Conservation (phyloP, 768 basidiomycete species). For the Pleurotus djamor region DNA sequence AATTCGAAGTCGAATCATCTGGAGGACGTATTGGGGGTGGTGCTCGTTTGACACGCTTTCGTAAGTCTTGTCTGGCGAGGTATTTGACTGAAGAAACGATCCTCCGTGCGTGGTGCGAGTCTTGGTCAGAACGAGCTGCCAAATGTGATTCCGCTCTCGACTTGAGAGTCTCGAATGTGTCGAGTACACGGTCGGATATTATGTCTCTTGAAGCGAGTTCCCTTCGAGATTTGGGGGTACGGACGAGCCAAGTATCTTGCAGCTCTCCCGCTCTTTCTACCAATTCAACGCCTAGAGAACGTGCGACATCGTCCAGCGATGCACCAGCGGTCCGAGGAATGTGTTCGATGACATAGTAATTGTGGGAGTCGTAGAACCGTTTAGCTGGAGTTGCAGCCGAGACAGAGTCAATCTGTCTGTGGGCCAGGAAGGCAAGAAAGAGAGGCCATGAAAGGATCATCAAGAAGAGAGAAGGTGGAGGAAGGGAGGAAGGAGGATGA, state of each 20-base stretch:
- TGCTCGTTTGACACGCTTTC: slow-evolving; percentile 71
- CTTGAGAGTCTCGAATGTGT: slow-evolving; percentile 44
- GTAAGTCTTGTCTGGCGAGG: slow-evolving; percentile 61
- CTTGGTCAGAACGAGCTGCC: slow-evolving; percentile 36
- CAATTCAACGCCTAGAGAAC: slow-evolving; percentile 72
- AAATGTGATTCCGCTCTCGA: slow-evolving; percentile 26
- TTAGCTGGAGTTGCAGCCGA: slow-evolving; percentile 39
- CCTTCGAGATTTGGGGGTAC: slow-evolving; percentile 39
- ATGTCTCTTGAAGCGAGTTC: slow-evolving; percentile 26
- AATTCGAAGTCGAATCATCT: slow-evolving; percentile 24
- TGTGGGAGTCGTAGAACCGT: slow-evolving; percentile 58
- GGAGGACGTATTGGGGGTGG: slow-evolving; percentile 55
- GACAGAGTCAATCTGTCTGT: slow-evolving; percentile 13
- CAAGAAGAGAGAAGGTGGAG: not conserved
- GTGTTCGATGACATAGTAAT: slow-evolving; percentile 84
- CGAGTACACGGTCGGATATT: slow-evolving; percentile 44
- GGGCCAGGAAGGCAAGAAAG: slow-evolving; percentile 28
- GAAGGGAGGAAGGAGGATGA: not conserved
- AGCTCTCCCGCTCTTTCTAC: slow-evolving; percentile 90
- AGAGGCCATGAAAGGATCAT: slow-evolving; percentile 29
- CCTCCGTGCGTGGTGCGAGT: slow-evolving; percentile 33
- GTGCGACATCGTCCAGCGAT: slow-evolving; percentile 58
- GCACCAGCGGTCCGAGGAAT: slow-evolving; percentile 41
- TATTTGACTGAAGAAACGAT: slow-evolving; percentile 58
- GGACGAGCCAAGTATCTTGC: slow-evolving; percentile 78